phyloP scores from a whole-genome alignment of 345 rosid genomes.

The Carallia pectinifolia region DNA sequence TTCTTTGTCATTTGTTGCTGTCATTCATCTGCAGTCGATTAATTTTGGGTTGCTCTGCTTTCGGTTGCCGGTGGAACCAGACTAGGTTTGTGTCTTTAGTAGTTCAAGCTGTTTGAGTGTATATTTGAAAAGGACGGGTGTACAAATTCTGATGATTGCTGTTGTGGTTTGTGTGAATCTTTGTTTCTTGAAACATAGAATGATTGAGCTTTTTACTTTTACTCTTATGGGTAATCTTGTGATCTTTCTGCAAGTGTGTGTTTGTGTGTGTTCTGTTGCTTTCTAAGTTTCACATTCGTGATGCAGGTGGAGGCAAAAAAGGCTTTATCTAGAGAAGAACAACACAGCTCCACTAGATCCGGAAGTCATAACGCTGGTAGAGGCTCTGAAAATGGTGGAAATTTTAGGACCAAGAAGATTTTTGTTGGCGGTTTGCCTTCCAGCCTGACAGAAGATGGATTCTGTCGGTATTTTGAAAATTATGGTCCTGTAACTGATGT shows the following conservation, averaged over 20 bases:
- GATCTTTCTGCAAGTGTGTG: neutral
- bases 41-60: no score
- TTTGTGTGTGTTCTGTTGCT: neutral
- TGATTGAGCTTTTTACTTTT: no score
- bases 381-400: slow-evolving; percentile 25
- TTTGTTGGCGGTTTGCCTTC: slow-evolving; percentile 45
- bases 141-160: no score
- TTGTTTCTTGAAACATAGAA: no score
- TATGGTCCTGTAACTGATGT: slow-evolving; percentile 44
- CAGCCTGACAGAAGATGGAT: slow-evolving; percentile 33
- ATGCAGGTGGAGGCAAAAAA: slow-evolving; percentile 44
- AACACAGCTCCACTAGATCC: slow-evolving; percentile 28
- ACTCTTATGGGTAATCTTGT: no score
- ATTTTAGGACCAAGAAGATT: slow-evolving; percentile 40
- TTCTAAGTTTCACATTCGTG: slow-evolving; percentile 11
- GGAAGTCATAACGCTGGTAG: slow-evolving; percentile 30
- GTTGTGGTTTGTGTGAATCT: no score
- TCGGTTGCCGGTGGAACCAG: no score
- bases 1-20: no score
- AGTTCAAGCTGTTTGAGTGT: no score
- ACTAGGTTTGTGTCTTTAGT: no score
- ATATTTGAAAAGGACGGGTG: no score
- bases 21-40: no score
- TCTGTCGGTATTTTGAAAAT: slow-evolving; percentile 36
- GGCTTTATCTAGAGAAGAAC: slow-evolving; percentile 46